Conservation (phyloP, 441 rosid species). For the Pelargonium australe region DNA sequence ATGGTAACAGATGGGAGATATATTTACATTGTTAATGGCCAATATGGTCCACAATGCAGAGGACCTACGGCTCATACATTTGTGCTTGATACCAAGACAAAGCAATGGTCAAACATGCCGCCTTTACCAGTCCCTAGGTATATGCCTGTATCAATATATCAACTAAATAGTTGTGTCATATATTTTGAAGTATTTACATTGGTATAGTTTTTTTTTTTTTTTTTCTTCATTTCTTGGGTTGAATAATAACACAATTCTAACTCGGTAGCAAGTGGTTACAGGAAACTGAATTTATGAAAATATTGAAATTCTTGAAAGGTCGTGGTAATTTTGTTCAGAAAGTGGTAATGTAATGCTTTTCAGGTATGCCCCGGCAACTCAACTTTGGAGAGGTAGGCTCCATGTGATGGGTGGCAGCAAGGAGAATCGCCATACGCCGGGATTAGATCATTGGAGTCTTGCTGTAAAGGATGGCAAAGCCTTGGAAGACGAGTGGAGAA, state of each 20-base stretch:
- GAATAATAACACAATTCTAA: too few species aligned
- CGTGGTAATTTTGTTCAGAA: constrained; percentile 6
- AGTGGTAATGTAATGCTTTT: constrained; percentile 13
- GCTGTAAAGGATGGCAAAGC: constrained; percentile 80
- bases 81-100: constrained; percentile 74
- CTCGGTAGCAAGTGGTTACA: constrained; percentile 9
- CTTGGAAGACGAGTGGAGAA: constrained; percentile 73
- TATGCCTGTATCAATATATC: constrained; percentile 12
- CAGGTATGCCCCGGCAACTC: constrained; percentile 98
- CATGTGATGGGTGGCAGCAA: constrained; percentile 99
- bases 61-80: constrained; percentile 79
- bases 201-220: too few species aligned
- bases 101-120: constrained; percentile 59
- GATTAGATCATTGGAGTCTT: constrained; percentile 83
- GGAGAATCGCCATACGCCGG: constrained; percentile 82
- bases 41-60: constrained; percentile 92
- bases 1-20: constrained; percentile 92
- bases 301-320: neutral
- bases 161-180: neutral
- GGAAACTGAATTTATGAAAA: too few species aligned
- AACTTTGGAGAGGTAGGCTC: constrained; percentile 93
- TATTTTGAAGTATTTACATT: too few species aligned
- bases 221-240: too few species aligned
- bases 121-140: constrained; percentile 87
- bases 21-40: constrained; percentile 78